Evolutionary conservation across 108 stramenopile species (phyloP).

Genomic region (Fragilaria crotonensis): DNA sequence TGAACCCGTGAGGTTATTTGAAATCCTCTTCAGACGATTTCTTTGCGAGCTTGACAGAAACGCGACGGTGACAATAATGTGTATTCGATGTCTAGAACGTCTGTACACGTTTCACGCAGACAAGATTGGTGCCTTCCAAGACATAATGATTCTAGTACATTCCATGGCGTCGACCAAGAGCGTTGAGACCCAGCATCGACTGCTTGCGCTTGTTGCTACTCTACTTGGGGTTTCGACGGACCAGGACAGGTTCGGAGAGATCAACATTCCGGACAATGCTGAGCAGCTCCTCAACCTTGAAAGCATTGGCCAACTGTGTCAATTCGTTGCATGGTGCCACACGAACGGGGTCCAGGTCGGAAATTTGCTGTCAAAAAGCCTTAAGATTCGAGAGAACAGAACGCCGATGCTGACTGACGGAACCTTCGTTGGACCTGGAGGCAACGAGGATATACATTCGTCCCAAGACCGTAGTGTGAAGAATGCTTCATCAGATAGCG

Average conservation of each 20-base stretch:
- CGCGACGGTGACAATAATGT: slow-evolving; percentile 56
- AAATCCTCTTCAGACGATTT: slow-evolving; percentile 62
- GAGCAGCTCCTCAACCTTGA: slow-evolving; percentile 61
- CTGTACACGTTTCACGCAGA: slow-evolving; percentile 55
- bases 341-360: slow-evolving; percentile 53
- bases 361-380: slow-evolving; percentile 34
- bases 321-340: slow-evolving; percentile 71
- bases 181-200: slow-evolving; percentile 63
- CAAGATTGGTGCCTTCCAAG: slow-evolving; percentile 59
- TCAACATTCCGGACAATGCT: slow-evolving; percentile 56
- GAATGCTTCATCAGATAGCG: not conserved
- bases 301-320: slow-evolving; percentile 52
- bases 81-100: slow-evolving; percentile 55
- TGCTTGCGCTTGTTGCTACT: slow-evolving; percentile 52
- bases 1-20: slow-evolving; percentile 64
- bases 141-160: slow-evolving; percentile 62
- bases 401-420: slow-evolving; percentile 26
- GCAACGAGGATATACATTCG: not conserved
- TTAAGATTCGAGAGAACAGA: not conserved
- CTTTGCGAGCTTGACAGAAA: slow-evolving; percentile 68
- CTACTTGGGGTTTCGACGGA: slow-evolving; percentile 46
- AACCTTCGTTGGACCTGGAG: slow-evolving; percentile 5
- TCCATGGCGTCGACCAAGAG: slow-evolving; percentile 54
- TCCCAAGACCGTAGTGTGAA: not conserved
- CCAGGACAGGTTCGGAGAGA: slow-evolving; percentile 17